Evolutionary conservation across 768 basidiomycete genomes (phyloP).

Genomic region (Obba rivulosa): DNA sequence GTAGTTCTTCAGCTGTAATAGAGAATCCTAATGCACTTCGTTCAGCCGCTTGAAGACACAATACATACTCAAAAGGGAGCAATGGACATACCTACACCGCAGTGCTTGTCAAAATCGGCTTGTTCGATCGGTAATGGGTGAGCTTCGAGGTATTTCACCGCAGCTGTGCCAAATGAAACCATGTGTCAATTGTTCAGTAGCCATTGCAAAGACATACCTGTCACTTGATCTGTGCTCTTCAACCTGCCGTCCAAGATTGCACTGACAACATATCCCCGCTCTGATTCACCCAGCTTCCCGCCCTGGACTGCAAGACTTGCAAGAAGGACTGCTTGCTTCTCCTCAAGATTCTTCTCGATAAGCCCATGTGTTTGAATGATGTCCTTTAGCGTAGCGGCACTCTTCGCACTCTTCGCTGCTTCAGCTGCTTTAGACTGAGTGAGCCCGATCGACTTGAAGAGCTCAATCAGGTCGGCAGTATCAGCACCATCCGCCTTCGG

Average conservation of each 20-base stretch:
- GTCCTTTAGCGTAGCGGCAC: constrained; percentile 60
- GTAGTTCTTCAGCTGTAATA: constrained; percentile 64
- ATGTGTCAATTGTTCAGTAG: neutral
- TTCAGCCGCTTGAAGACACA: neutral
- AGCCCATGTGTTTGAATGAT: constrained; percentile 58
- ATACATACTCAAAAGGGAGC: constrained; percentile 3
- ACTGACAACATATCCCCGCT: constrained; percentile 57
- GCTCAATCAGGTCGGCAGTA: constrained; percentile 34
- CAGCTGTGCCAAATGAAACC: constrained; percentile 40
- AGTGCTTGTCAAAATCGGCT: constrained; percentile 66
- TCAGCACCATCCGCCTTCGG: constrained; percentile 26
- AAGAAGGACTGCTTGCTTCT: constrained; percentile 70
- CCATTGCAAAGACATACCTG: constrained; percentile 47
- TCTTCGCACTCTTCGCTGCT: constrained; percentile 76
- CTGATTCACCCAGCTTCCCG: constrained; percentile 55
- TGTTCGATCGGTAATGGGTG: constrained; percentile 59
- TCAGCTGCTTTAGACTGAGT: constrained; percentile 74
- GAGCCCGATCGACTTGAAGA: constrained; percentile 78
- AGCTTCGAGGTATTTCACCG: constrained; percentile 66
- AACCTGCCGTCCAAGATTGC: constrained; percentile 69
- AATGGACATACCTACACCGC: constrained; percentile 75
- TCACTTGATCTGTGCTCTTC: constrained; percentile 80
- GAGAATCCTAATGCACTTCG: constrained; percentile 55
- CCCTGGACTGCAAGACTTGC: constrained; percentile 61
- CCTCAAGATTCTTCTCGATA: constrained; percentile 49